Evolutionary conservation across 495 filamentous ascomycete species (phyloP).

Genomic region (Astrothelium macrocarpum): DNA sequence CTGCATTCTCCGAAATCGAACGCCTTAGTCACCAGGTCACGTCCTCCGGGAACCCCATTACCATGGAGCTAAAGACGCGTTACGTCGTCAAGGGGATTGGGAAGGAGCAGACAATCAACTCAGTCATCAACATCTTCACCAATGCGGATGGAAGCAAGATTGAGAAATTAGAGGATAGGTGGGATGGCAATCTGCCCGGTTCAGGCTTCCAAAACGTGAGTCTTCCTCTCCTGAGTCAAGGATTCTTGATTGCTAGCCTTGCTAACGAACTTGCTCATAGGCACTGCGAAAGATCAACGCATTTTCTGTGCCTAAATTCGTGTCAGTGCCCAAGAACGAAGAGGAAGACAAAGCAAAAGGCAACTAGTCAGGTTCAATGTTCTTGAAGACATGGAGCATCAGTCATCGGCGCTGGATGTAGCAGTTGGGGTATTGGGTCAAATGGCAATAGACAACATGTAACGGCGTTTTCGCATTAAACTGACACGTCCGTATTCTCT

Average conservation of each 20-base stretch:
- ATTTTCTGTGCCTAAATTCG: conserved; percentile 43
- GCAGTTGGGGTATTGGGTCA: neutral
- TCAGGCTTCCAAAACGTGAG: conserved; percentile 41
- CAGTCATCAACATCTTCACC: conserved; percentile 39
- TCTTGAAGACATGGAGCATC: neutral
- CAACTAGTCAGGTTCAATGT: conserved; percentile 10
- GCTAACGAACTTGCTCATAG: conserved; percentile 29
- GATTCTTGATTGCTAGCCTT: neutral
- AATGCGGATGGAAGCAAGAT: conserved; percentile 39
- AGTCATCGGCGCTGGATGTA: neutral
- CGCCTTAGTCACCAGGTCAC: conserved; percentile 42
- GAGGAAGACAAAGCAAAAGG: conserved; percentile 38
- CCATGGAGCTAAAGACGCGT: conserved; percentile 40
- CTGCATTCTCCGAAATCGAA: conserved; percentile 39
- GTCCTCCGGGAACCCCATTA: conserved; percentile 45
- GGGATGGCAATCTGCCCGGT: conserved; percentile 46
- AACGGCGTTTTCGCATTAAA: conserved; percentile 1
- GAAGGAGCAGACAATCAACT: conserved; percentile 44
- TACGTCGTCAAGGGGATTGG: conserved; percentile 46
- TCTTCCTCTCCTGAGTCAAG: conserved; percentile 14
- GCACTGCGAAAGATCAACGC: conserved; percentile 48
- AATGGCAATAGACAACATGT: neutral
- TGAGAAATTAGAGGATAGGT: conserved; percentile 45
- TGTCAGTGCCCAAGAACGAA: conserved; percentile 49
- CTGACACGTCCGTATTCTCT: neutral